Conservation (phyloP, 805 yeast genomes). For the Naumovozyma dairenensis region DNA sequence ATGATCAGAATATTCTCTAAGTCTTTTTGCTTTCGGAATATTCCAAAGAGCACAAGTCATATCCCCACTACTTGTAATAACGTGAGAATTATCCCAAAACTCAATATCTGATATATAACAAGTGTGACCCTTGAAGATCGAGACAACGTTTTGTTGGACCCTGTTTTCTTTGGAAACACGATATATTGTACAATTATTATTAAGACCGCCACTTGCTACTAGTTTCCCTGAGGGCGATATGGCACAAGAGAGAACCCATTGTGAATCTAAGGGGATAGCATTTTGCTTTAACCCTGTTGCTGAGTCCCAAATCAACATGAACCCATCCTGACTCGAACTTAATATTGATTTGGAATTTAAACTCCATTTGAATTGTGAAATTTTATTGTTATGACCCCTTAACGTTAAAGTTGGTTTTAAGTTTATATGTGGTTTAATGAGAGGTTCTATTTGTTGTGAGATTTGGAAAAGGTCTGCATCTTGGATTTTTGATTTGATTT, state of each 20-base stretch:
- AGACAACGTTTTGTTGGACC: conserved; percentile 35
- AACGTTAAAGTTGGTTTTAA: conserved; percentile 31
- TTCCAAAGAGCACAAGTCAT: conserved; percentile 78
- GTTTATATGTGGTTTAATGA: conserved; percentile 21
- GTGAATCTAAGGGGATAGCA: conserved; percentile 63
- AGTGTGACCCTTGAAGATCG: conserved; percentile 66
- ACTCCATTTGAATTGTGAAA: conserved; percentile 62
- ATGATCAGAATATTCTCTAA: conserved; percentile 52
- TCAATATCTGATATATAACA: conserved; percentile 73
- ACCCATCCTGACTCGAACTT: conserved; percentile 82
- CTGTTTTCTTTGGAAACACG: conserved; percentile 30
- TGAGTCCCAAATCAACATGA: conserved; percentile 75
- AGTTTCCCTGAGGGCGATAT: conserved; percentile 54
- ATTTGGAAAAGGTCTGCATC: conserved; percentile 37
- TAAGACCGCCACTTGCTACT: conserved; percentile 77
- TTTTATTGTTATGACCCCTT: conserved; percentile 60
- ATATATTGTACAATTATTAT: conserved; percentile 68
- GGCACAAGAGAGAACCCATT: conserved; percentile 72
- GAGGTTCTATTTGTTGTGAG: conserved; percentile 24
- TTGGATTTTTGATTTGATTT: conserved; percentile 33
- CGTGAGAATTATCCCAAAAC: conserved; percentile 45
- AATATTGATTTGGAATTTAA: conserved; percentile 48
- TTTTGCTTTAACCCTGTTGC: conserved; percentile 58
- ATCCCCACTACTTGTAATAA: conserved; percentile 75
- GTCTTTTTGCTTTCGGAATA: conserved; percentile 44